phyloP scores from a whole-genome alignment of 2,329 filamentous ascomycete genomes.

The Ustilaginoidea virens region DNA sequence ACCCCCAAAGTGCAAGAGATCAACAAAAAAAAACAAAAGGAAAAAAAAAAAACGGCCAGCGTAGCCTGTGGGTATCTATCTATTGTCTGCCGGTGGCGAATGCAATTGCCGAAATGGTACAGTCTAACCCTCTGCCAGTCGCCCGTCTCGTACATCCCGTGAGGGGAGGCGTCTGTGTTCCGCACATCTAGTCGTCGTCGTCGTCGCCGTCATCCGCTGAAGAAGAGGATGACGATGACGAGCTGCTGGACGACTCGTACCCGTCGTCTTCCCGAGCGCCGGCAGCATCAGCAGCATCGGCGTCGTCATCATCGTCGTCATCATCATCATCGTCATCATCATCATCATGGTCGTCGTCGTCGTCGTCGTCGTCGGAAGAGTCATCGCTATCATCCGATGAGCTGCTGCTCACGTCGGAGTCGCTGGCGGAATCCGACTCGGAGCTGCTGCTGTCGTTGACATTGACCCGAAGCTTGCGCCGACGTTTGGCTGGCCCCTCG shows the following conservation, averaged over 20 bases:
- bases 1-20: too few species aligned
- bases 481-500: conserved; percentile 32
- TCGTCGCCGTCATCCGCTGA: conserved; percentile 13
- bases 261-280: conserved; percentile 6
- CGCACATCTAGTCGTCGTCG: conserved; percentile 3
- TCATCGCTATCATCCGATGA: conserved; percentile 21
- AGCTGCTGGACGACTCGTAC: conserved; percentile 24
- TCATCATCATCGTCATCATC: conserved; percentile 7
- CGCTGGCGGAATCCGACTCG: conserved; percentile 14
- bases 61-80: conserved; percentile 5
- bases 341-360: conserved; percentile 10
- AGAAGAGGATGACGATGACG: conserved; percentile 24
- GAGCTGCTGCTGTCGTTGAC: conserved; percentile 26
- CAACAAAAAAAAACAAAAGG: not conserved
- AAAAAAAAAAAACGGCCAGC: conserved; percentile 3
- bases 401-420: conserved; percentile 19
- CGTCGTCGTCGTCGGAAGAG: conserved; percentile 14
- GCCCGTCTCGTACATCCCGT: conserved; percentile 2
- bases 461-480: conserved; percentile 35
- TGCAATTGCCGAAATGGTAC: conserved; percentile 5
- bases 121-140: conserved; percentile 3
- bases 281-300: conserved; percentile 8
- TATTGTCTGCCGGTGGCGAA: conserved; percentile 3
- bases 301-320: conserved; percentile 11
- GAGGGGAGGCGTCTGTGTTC: conserved; percentile 1